These are phyloP conservation scores for Withania somnifera DNA, from an alignment of 305 asterid species.

Conservation along the genomic window DNA sequence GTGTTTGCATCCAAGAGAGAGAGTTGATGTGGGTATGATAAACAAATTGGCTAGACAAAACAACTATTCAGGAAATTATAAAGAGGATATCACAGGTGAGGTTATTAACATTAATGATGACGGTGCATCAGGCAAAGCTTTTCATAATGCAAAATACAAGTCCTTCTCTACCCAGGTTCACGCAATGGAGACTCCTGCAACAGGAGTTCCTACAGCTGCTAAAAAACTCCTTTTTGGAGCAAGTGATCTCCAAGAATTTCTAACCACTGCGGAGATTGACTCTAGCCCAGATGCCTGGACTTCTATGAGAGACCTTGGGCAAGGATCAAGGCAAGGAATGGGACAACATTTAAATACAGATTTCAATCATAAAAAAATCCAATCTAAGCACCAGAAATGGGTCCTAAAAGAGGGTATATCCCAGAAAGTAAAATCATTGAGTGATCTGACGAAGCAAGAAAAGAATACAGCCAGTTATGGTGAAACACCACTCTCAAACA, in stretches of 20 bases:
- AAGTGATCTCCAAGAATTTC: constrained; percentile 30
- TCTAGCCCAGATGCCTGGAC: constrained; percentile 37
- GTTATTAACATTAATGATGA: constrained; percentile 49
- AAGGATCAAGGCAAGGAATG: constrained; percentile 23
- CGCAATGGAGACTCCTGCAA: constrained; percentile 34
- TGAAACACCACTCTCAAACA: constrained; percentile 61
- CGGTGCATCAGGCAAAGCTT: constrained; percentile 28
- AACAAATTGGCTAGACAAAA: constrained; percentile 19
- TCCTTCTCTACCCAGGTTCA: constrained; percentile 28
- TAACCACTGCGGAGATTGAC: constrained; percentile 29
- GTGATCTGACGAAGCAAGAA: constrained; percentile 24
- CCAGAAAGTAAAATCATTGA: constrained; percentile 23
- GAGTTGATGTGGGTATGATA: constrained; percentile 19
- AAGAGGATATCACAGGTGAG: constrained; percentile 54
- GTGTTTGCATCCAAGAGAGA: constrained; percentile 31
- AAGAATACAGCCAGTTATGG: constrained; percentile 25
- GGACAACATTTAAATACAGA: constrained; percentile 28
- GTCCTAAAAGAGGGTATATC: constrained; percentile 21
- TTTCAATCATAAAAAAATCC: constrained; percentile 14
- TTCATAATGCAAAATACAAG: constrained; percentile 19
- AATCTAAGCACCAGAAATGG: constrained; percentile 23
- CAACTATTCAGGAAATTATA: constrained; percentile 28
- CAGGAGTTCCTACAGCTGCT: constrained; percentile 28
- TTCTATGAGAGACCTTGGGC: constrained; percentile 24
- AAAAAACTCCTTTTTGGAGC: constrained; percentile 28